Evolutionary conservation across 2,329 filamentous ascomycete genomes (phyloP), one percentile per base, ranked within the genome.

Genomic region (Atkinsonella texensis): DNA sequence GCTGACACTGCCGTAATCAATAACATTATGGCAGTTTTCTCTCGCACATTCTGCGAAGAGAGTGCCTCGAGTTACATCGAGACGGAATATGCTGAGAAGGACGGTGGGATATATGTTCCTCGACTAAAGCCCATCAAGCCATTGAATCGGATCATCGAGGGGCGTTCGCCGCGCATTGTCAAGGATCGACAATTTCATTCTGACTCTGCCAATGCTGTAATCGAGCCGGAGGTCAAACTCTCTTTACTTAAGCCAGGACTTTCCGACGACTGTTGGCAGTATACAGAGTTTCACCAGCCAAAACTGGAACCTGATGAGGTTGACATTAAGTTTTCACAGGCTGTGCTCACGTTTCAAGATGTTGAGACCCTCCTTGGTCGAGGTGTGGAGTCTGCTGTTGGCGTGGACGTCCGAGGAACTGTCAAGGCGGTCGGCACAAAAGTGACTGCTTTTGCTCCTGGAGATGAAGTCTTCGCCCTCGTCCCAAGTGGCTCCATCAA

Each of bases 141-240:
- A 1, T 57, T 79, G 31, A 79, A 78, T 54, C 58, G 58, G 5
- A 53, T 73, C n/a, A 68, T 79, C 2, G 74, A 77, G 55, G 58
- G 51, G 1, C 32, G 41, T n/a, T 31, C 33, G 8, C 53, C 51
- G 3, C 47, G 54, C 1, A 48, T 51, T 11, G n/a, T 56, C 7
- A 40, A 49, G 4, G 45, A 57, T 31, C 53, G 52, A 4, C 40
- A 52, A 0, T 68, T 70, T 35, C 48, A 40, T 10, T 20, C n/a
- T 2, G 13, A 44, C 15, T 18, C 28, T 2, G 11, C 6, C 31
- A 2, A n/a, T 28, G 10, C 58, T n/a, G 23, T 43, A 8, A 41
- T 52, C 3, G 50, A 41, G 6, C 46, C 42, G 1, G 52, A 55
- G 2, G 51, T 63, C 15, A 54, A 61, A 43, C 56, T 70, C 18